phyloP scores from a whole-genome alignment of 1,284 basidiomycete species.

The Ustilago tritici region DNA sequence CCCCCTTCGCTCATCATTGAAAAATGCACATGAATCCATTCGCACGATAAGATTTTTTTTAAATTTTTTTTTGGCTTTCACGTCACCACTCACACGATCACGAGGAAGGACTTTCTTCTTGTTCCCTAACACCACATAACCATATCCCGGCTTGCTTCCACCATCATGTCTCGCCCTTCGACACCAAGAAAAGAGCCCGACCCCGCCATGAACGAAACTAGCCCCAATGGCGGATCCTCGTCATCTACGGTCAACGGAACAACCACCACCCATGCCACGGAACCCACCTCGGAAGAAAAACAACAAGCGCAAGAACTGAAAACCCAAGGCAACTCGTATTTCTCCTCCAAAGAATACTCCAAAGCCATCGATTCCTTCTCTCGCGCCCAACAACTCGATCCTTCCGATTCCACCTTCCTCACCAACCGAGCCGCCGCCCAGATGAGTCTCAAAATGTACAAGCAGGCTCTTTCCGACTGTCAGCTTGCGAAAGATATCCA shows the following conservation, averaged over 20 bases:
- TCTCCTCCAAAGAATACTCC: conserved; percentile 60
- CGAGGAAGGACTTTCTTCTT: too few species aligned
- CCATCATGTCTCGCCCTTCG: conserved; percentile 21
- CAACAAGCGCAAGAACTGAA: conserved; percentile 61
- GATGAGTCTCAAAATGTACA: conserved; percentile 83
- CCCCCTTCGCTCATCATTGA: too few species aligned
- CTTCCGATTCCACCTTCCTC: conserved; percentile 79
- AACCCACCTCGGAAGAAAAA: conserved; percentile 29
- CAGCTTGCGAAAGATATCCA: conserved; percentile 80
- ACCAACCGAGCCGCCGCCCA: conserved; percentile 88
- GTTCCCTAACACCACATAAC: too few species aligned
- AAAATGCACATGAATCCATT: too few species aligned
- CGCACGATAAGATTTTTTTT: too few species aligned
- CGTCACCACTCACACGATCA: too few species aligned
- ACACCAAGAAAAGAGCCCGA: conserved; percentile 9
- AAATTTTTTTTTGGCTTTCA: too few species aligned
- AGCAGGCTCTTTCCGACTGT: conserved; percentile 80
- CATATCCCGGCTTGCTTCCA: background rate
- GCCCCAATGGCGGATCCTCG: background rate
- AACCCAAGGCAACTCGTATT: conserved; percentile 66
- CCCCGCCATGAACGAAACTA: conserved; percentile 10
- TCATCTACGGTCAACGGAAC: conserved; percentile 2
- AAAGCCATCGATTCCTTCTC: conserved; percentile 66
- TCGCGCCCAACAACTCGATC: conserved; percentile 73
- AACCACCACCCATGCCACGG: background rate